Evolutionary conservation across 2,329 filamentous ascomycete genomes (phyloP).

Genomic region (Cordyceps farinosa): DNA sequence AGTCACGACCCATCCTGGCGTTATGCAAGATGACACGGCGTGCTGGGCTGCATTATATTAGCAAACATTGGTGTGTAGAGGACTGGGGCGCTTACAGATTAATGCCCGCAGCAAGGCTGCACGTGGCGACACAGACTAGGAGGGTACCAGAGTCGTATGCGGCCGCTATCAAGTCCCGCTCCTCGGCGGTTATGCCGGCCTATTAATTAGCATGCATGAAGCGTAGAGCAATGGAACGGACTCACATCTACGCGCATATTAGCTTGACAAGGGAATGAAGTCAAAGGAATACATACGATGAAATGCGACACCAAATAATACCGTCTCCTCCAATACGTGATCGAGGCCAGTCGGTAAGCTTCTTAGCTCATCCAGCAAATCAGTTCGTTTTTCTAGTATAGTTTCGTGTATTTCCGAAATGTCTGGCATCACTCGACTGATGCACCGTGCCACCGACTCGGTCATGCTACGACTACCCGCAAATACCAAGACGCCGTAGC

Average conservation of each 20-base stretch:
- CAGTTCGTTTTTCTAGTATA: slow-evolving; percentile 55
- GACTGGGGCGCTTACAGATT: slow-evolving; percentile 49
- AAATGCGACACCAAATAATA: slow-evolving; percentile 67
- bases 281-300: slow-evolving; percentile 52
- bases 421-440: slow-evolving; percentile 62
- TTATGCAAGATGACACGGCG: slow-evolving; percentile 72
- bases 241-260: slow-evolving; percentile 34
- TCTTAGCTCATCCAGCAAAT: slow-evolving; percentile 63
- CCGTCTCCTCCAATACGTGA: slow-evolving; percentile 58
- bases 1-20: slow-evolving; percentile 70
- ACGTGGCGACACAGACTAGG: slow-evolving; percentile 72
- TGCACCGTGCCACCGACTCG: slow-evolving; percentile 64
- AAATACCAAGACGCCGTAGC: slow-evolving; percentile 71
- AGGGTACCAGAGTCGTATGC: slow-evolving; percentile 67
- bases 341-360: slow-evolving; percentile 66
- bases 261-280: not conserved
- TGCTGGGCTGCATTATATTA: slow-evolving; percentile 45
- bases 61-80: not conserved
- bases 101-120: slow-evolving; percentile 78
- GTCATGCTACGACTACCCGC: slow-evolving; percentile 65
- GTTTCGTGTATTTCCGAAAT: slow-evolving; percentile 42
- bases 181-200: slow-evolving; percentile 69
- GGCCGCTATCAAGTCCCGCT: slow-evolving; percentile 66
- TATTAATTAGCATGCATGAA: slow-evolving; percentile 32
- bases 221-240: slow-evolving; percentile 6